A percentile compares a stretch with the other conserved stretches of the same genome.
Conservation (phyloP, 495 filamentous ascomycete species). For the Aspergillus hancockii region DNA sequence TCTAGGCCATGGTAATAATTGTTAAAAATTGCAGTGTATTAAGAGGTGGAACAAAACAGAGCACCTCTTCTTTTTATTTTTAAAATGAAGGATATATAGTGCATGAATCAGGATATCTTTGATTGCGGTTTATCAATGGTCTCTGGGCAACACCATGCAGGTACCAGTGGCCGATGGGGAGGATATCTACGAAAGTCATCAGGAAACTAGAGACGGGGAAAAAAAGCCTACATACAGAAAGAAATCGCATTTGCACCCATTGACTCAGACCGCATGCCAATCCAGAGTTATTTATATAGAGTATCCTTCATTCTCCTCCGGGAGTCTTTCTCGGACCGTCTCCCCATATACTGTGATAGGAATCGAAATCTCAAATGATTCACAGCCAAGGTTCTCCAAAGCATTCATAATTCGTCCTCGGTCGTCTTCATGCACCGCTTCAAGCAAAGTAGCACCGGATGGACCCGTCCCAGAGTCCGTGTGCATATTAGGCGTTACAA, state of each 20-base stretch:
- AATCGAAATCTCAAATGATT: constrained; percentile 87
- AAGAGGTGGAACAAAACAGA: too few species aligned
- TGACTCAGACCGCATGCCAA: constrained; percentile 2
- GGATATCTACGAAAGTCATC: not conserved
- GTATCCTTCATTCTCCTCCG: constrained; percentile 50
- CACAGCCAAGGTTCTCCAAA: constrained; percentile 73
- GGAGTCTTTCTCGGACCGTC: constrained; percentile 44
- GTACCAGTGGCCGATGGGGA: not conserved
- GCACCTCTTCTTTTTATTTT: too few species aligned
- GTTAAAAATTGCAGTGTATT: too few species aligned
- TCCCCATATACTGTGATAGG: constrained; percentile 84
- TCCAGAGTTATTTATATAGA: constrained; percentile 36
- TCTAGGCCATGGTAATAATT: not conserved
- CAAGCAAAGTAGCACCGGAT: constrained; percentile 47
- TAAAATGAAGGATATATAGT: too few species aligned
- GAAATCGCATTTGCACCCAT: constrained; percentile 11
- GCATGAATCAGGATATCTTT: not conserved
- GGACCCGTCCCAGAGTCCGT: constrained; percentile 29
- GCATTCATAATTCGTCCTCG: constrained; percentile 69
- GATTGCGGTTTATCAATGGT: not conserved
- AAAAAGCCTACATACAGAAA: constrained; percentile 1
- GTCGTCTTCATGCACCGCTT: constrained; percentile 68
- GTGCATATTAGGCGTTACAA: constrained; percentile 64
- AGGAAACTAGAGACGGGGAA: not conserved
- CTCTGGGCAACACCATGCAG: not conserved